Percentiles rank a stretch among this genome's conserved stretches.
Conservation (phyloP, 768 basidiomycete genomes). For the Mycena albidolilacea region DNA sequence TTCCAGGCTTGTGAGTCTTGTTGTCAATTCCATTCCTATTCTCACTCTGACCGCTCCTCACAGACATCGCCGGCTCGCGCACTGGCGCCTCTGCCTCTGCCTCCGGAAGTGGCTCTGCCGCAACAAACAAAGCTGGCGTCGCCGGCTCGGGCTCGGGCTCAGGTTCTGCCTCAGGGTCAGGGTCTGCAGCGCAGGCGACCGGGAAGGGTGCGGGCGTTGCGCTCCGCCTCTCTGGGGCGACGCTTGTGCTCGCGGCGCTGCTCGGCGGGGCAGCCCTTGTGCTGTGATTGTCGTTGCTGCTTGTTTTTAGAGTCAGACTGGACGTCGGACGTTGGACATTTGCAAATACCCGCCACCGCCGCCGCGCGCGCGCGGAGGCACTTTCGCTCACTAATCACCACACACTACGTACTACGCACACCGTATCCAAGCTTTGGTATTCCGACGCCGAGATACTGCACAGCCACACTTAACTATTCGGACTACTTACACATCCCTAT, state of each 20-base stretch:
- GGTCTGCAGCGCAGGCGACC: neutral
- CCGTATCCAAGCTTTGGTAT: no score
- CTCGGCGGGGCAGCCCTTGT: neutral
- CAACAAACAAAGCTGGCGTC: neutral
- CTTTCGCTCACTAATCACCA: no score
- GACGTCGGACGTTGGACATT: no score
- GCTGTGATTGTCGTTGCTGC: neutral
- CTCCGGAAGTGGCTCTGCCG: neutral
- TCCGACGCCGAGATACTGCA: no score
- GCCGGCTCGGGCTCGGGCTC: neutral
- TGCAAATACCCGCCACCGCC: neutral
- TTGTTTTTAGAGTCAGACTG: neutral
- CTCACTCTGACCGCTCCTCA: neutral
- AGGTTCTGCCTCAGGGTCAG: neutral
- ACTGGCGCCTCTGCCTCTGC: neutral
- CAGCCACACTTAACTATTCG: no score
- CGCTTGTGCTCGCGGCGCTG: slow-evolving; percentile 2
- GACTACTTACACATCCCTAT: no score
- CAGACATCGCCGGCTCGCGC: slow-evolving; percentile 1
- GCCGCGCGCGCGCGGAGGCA: neutral
- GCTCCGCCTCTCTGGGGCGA: neutral
- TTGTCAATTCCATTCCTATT: neutral
- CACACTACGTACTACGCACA: no score
- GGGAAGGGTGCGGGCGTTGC: neutral
- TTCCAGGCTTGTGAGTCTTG: slow-evolving; percentile 64